phyloP scores from a whole-genome alignment of 2,329 filamentous ascomycete genomes.

The Penicillium hesseltinei region DNA sequence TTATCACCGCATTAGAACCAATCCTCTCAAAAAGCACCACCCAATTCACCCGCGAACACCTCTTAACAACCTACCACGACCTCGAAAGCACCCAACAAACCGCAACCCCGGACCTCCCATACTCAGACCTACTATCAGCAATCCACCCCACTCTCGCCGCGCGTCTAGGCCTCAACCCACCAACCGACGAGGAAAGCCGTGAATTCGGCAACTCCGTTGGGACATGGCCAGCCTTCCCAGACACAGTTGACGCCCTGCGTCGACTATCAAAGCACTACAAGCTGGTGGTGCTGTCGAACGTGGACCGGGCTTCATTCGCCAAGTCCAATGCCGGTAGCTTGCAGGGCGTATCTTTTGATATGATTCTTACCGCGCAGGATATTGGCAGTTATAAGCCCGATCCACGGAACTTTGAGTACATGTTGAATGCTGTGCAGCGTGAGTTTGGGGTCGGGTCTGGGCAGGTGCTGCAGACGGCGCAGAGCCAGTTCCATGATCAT shows the following conservation, averaged over 20 bases:
- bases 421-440: constrained; percentile 54
- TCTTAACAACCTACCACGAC: constrained; percentile 27
- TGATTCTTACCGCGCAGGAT: constrained; percentile 67
- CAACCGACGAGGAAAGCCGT: constrained; percentile 38
- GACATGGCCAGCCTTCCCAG: constrained; percentile 56
- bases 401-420: constrained; percentile 62
- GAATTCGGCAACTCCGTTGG: constrained; percentile 52
- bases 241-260: constrained; percentile 55
- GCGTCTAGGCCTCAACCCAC: constrained; percentile 25
- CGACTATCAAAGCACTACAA: constrained; percentile 52
- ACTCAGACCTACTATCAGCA: constrained; percentile 58
- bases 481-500: constrained; percentile 66
- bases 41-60: constrained; percentile 33
- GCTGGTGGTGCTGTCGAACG: constrained; percentile 58
- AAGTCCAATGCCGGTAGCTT: constrained; percentile 51
- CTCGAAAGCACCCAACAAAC: constrained; percentile 50
- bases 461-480: constrained; percentile 65
- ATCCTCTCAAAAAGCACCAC: constrained; percentile 41
- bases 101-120: constrained; percentile 56
- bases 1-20: constrained; percentile 53
- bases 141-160: constrained; percentile 39
- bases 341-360: constrained; percentile 56
- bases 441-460: constrained; percentile 58
- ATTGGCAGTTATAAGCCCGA: constrained; percentile 72
- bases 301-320: constrained; percentile 53